Evolutionary conservation across 805 yeast genomes (phyloP), one percentile per base, ranked within the genome.

Genomic region (Wickerhamiella galacta): DNA sequence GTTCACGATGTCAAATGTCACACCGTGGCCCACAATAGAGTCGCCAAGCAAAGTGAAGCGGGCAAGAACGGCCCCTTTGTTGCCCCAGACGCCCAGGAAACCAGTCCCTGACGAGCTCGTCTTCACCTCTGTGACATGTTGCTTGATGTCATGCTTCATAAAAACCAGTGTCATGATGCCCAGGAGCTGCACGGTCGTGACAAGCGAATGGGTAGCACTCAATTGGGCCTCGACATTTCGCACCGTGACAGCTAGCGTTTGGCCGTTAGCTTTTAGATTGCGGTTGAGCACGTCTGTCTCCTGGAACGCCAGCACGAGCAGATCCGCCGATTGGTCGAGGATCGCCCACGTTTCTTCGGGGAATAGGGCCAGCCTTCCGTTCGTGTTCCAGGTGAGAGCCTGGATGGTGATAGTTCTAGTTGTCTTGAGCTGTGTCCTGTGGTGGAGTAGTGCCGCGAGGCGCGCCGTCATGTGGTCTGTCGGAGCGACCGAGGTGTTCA

Each of bases 21-120:
- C 42, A 4, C 61, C 51, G 7, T 45, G 45, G 7, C 49, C 51
- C 2, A 46, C 31, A 6, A 45, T 30, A 16, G 33, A 39, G 28
- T 46, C 49, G 2, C 37, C 16, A 24, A 38, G 29, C n/a, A 67
- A 38, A 8, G 39, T 49, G 39, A 72, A 59, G 17, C 53, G 52
- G 16, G 68, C 51, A 12, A 61, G 49, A 10, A 68, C 66, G 3
- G 74, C 72, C 2, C 78, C 78, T 43, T 71, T 71, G 49, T 71
- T 71, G 12, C 75, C 76, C 68, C 74, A 71, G 16, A 61, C 42
- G 17, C 70, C 63, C 32, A 71, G 45, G 25, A 70, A 59, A 0
- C 77, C 77, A 0, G 76, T 63, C 0, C 77, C 75, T 5, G 72
- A 54, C 0, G 72, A 58, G 3, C 57, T 51, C 4, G 57, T 54